A percentile compares a stretch with the other conserved stretches of the same genome.
Evolutionary conservation across 2,329 filamentous ascomycete genomes (phyloP).

Genomic region (Epicoccum nigrum): DNA sequence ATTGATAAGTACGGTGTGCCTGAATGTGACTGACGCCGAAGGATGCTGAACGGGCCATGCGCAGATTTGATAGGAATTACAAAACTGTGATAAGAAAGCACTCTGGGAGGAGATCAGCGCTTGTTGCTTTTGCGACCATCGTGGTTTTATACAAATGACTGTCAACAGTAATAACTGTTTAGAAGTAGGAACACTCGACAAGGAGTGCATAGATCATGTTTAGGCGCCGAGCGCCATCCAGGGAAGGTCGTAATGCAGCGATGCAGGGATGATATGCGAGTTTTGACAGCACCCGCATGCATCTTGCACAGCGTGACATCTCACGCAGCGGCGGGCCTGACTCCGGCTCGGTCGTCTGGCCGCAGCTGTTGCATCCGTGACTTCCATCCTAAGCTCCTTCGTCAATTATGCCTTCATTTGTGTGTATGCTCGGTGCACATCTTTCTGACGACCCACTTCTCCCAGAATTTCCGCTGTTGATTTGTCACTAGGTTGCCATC

Average conservation of each 20-base stretch:
- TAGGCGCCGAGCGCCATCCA: constrained; percentile 25
- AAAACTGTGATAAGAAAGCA: no score
- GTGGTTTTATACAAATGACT: no score
- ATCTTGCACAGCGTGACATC: constrained; percentile 19
- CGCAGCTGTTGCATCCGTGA: not conserved
- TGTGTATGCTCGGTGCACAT: constrained; percentile 52
- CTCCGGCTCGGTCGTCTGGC: constrained; percentile 1
- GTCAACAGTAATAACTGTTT: not conserved
- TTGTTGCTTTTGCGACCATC: no score
- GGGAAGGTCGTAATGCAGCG: constrained; percentile 14
- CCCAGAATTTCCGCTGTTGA: constrained; percentile 60
- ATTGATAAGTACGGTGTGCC: not conserved
- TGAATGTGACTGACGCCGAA: not conserved
- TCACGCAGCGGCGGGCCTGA: constrained; percentile 11
- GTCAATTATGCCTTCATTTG: constrained; percentile 33
- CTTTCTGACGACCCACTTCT: constrained; percentile 60
- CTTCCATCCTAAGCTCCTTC: not conserved
- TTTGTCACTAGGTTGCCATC: constrained; percentile 56
- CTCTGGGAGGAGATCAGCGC: no score
- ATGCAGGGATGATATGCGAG: constrained; percentile 21
- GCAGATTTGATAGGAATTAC: not conserved
- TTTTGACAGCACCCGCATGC: constrained; percentile 23
- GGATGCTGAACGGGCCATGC: not conserved
- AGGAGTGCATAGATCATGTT: constrained; percentile 26
- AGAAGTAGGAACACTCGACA: not conserved